Base-by-base conservation (phyloP, 495 filamentous ascomycete species). In the Tuber indicum region DNA sequence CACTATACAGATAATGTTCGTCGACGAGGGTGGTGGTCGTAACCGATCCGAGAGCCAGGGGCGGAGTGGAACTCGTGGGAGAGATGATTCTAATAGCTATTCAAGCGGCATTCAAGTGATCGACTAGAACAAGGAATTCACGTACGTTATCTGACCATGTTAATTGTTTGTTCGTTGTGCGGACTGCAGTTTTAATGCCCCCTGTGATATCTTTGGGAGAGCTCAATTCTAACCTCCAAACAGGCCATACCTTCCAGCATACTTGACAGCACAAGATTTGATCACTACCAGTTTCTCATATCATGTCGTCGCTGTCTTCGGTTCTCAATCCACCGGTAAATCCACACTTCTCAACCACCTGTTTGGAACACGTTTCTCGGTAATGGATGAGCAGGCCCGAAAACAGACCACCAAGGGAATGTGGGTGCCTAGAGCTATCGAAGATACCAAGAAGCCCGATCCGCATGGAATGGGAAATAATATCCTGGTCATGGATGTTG, bases 401-500 rank as follows among this genome's bases (percentile, higher is more conserved):
- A 90, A 92, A 79, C 96, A 99, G 87, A 99, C 96, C 0, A 99
- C 96, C 58, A 99, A 98, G 87, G 96, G 96, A 81, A 99, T 98
- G 84, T 99, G 96, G 96, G 90, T 98, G 90, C 96, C 94, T 75
- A 97, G 97, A 85, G 98, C 98, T 83, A 94, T 96, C 86, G 90
- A 86, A 80, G 85, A 87, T 78, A 77, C 84, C 73, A 74, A 80
- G 72, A 84, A 82, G 23, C 10, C 52, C 52, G 81, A 77, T 43
- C 79, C 81, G 16, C 82, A 82, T 1, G 83, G 83, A 16, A 98
- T 98, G 95, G 94, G 94, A 80, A 93, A 96, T 75, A 99, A 99
- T 84, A 98, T 99, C 82, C 86, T 99, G 77, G 95, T 99, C 79
- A 99, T 99, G 96, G 96, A 99, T 84, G 96, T 99, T 66, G 96